phyloP scores from a whole-genome alignment of 805 yeast species.

The Yarrowia deformans region DNA sequence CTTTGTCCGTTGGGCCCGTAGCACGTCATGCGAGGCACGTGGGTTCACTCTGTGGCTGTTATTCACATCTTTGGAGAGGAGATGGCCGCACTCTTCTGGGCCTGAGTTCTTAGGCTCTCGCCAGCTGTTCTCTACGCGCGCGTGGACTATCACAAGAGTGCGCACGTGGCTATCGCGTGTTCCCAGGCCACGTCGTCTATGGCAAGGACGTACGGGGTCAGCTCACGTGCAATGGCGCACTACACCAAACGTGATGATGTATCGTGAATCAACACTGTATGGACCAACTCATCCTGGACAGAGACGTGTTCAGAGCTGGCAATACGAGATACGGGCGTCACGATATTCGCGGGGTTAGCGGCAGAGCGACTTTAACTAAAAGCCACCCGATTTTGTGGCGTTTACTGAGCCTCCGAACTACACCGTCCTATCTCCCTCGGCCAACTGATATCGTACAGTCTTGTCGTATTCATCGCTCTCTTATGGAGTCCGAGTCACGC shows the following conservation, averaged over 20 bases:
- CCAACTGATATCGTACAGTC: constrained; percentile 16
- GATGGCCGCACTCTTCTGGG: no score
- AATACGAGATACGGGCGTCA: not conserved
- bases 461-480: constrained; percentile 36
- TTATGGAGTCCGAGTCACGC: constrained; percentile 29
- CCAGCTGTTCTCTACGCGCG: constrained; percentile 19
- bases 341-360: not conserved
- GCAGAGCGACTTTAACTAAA: not conserved
- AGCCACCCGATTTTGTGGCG: constrained; percentile 12
- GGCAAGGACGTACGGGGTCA: not conserved
- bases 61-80: not conserved
- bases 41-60: constrained; percentile 38
- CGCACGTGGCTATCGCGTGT: constrained; percentile 21
- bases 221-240: constrained; percentile 38
- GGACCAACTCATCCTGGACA: no score
- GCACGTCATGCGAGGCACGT: constrained; percentile 39
- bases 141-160: not conserved
- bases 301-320: no score
- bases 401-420: not conserved
- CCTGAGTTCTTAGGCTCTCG: not conserved
- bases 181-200: no score
- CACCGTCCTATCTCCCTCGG: not conserved
- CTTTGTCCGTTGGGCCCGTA: constrained; percentile 8
- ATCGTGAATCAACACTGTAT: no score
- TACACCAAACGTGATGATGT: constrained; percentile 23